A percentile compares a stretch with the other conserved stretches of the same genome.
These are phyloP conservation scores for Penicillium janthinellum DNA, from an alignment of 2,329 filamentous ascomycete species.

Conservation along the genomic window DNA sequence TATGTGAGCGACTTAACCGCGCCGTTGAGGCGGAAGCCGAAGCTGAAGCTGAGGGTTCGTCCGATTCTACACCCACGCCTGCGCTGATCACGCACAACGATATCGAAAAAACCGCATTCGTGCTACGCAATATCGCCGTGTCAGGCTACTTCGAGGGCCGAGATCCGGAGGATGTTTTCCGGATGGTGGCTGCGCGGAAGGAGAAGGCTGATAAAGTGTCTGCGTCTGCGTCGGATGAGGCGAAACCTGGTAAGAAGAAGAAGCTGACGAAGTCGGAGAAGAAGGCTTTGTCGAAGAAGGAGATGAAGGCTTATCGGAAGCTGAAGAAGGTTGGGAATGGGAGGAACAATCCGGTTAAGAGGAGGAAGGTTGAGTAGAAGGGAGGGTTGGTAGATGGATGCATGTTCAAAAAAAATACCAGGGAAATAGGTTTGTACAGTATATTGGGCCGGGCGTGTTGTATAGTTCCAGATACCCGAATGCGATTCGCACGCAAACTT, in stretches of 20 bases:
- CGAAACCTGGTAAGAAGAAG: neutral
- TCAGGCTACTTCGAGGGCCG: slow-evolving; percentile 23
- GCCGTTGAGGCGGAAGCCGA: neutral
- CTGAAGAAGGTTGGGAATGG: neutral
- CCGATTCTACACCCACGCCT: neutral
- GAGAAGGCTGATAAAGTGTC: neutral
- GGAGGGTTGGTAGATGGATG: neutral
- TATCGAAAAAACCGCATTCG: slow-evolving; percentile 43
- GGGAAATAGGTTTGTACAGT: too few species aligned
- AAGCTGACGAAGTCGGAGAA: neutral
- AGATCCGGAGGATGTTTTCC: neutral
- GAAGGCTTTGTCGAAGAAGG: neutral
- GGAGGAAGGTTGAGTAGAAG: neutral
- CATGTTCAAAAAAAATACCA: too few species aligned
- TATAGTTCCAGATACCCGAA: too few species aligned
- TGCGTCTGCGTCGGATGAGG: neutral
- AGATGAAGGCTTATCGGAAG: neutral
- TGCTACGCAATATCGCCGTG: slow-evolving; percentile 37
- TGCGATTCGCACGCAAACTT: too few species aligned
- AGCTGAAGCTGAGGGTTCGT: neutral
- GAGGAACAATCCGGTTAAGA: slow-evolving; percentile 4
- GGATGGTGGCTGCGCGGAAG: neutral
- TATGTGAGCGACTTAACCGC: slow-evolving; percentile 29
- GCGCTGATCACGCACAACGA: slow-evolving; percentile 31
- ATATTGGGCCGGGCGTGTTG: neutral